Evolutionary conservation across 805 yeast genomes (phyloP).

Genomic region (Tetrapisispora phaffii): DNA sequence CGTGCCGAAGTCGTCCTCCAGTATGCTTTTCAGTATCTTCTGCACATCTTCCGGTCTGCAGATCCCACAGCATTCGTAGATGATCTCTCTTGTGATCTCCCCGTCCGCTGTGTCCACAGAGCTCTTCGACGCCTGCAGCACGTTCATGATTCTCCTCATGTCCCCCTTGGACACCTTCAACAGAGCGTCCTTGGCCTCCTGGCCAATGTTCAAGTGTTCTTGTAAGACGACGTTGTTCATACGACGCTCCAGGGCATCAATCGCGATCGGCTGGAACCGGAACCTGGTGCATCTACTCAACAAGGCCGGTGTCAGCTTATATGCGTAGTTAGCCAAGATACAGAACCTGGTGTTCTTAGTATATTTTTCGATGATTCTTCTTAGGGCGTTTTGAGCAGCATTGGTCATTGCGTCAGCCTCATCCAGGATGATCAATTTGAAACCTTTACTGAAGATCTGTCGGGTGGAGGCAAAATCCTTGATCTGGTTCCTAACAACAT

Average conservation of each 20-base stretch:
- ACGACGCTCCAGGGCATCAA: conserved; percentile 58
- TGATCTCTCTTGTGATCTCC: conserved; percentile 60
- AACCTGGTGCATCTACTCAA: conserved; percentile 91
- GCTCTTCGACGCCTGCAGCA: conserved; percentile 86
- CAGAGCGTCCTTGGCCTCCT: conserved; percentile 56
- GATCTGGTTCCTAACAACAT: conserved; percentile 94
- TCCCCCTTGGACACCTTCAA: conserved; percentile 80
- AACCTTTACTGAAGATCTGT: conserved; percentile 80
- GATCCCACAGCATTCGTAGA: conserved; percentile 91
- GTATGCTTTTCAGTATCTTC: conserved; percentile 60
- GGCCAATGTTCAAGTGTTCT: conserved; percentile 52
- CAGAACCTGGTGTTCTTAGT: conserved; percentile 93
- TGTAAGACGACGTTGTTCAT: conserved; percentile 55
- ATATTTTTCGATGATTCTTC: conserved; percentile 78
- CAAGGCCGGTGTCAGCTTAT: conserved; percentile 90
- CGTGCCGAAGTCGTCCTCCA: conserved; percentile 83
- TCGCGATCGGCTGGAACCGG: conserved; percentile 74
- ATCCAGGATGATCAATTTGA: conserved; percentile 84
- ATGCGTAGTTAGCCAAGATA: conserved; percentile 90
- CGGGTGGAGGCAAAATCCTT: conserved; percentile 92
- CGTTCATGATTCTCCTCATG: conserved; percentile 91
- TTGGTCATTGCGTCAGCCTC: conserved; percentile 95
- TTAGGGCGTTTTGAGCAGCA: conserved; percentile 73
- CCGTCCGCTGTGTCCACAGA: conserved; percentile 41
- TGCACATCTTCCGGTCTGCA: conserved; percentile 85